Percentiles rank a stretch among this genome's conserved stretches.
Evolutionary conservation across 257 asterid species (phyloP).

Genomic region (Penstemon barbatus): DNA sequence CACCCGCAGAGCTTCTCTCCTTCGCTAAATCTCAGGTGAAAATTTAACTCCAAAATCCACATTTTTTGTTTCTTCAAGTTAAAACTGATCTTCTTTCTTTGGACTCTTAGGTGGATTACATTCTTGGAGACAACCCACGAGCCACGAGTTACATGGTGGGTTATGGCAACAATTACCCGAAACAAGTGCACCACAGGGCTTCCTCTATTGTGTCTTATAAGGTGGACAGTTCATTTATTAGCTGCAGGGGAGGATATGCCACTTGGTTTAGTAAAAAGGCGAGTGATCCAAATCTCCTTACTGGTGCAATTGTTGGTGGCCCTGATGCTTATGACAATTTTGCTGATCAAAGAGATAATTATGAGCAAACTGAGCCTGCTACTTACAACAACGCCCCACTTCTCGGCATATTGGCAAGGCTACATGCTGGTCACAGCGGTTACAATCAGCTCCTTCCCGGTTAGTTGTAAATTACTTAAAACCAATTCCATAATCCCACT

Average conservation of each 20-base stretch:
- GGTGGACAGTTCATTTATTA: constrained; percentile 40
- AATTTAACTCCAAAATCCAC: not conserved
- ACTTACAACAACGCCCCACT: constrained; percentile 56
- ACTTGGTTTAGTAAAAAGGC: constrained; percentile 37
- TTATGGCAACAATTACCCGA: constrained; percentile 43
- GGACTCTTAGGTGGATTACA: constrained; percentile 46
- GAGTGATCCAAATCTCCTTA: constrained; percentile 43
- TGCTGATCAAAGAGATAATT: constrained; percentile 42
- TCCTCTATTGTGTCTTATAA: constrained; percentile 48
- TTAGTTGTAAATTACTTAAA: not conserved
- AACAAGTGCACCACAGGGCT: constrained; percentile 52
- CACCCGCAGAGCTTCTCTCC: constrained; percentile 60
- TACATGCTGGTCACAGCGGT: constrained; percentile 40
- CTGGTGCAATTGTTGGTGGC: constrained; percentile 59
- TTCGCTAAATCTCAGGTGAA: constrained; percentile 74
- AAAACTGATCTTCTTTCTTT: not conserved
- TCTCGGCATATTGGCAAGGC: constrained; percentile 42
- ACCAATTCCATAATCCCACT: not conserved
- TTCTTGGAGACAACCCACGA: constrained; percentile 53
- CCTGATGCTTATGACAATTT: constrained; percentile 52
- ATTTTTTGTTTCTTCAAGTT: not conserved
- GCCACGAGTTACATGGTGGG: constrained; percentile 60
- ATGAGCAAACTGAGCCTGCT: constrained; percentile 48
- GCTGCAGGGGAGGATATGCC: constrained; percentile 55
- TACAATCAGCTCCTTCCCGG: constrained; percentile 46